Evolutionary conservation across 2,329 filamentous ascomycete genomes (phyloP), one percentile per base, ranked within the genome.

Genomic region (Pyrenochaeta sp.): DNA sequence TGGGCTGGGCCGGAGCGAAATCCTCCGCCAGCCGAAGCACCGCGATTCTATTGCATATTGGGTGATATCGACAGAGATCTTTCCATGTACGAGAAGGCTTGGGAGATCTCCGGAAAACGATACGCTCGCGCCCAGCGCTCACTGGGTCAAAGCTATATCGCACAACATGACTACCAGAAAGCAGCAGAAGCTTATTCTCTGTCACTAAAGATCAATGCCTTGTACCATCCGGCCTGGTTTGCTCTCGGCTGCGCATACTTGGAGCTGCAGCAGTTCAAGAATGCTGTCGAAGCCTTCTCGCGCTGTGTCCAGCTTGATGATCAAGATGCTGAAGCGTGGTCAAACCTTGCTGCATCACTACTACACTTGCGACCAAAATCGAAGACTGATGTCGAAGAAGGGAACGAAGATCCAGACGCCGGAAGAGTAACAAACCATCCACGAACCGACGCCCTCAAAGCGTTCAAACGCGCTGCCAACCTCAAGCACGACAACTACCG

Each of bases 311-410:
- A 90, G 62, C 83, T 91, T 10, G 95, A 97, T 42, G 93, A 96
- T 21, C 88, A 89, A 46, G 93, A 97, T 69, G 94, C 93, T 0
- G 87, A 96, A 69, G 92, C 91, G 0, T 99, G 95, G 92, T 96
- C 90, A 67, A 99, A 99, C 70, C 83, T 99, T 18, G 95, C 93
- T 0, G 92, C 90, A 1, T 89, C 94, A 0, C 83, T 98, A 1
- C 85, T 91, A 61, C 89, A 87, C 54, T 79, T 90, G 58, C 92
- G 85, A 75, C 82, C 79, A 37, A 73, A 68, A 18, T 40, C 48
- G 1, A 53, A 75, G 52, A 75, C 68, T 3, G 65, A 73, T 36
- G 70, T 74, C 33, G 72, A 78, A 31, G 75, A 73, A 21, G 68
- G 71, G 15, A 54, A 64, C 1, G 40, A 49, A 7, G 84, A 88